Evolutionary conservation across 148 eudicot species (phyloP).

Genomic region (Heliamphora exappendiculata): DNA sequence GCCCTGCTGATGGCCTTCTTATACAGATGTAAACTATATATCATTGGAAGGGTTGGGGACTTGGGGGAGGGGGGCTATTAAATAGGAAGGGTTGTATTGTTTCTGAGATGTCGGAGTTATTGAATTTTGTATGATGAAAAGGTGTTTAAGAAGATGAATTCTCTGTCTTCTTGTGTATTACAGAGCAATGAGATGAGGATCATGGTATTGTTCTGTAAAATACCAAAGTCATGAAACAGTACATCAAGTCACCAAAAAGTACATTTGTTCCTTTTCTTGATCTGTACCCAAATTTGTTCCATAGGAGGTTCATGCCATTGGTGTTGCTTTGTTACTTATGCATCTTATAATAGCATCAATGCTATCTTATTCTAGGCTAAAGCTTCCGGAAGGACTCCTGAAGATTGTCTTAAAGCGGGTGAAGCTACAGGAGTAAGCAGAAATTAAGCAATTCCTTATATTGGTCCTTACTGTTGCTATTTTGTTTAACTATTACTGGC

Average conservation of each 20-base stretch:
- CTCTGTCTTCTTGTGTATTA: not conserved
- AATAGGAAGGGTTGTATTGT: no score
- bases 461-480: not conserved
- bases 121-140: no score
- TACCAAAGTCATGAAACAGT: not conserved
- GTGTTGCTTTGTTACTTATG: not conserved
- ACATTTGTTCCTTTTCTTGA: not conserved
- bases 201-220: not conserved
- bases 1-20: no score
- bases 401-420: conserved; percentile 45
- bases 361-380: conserved; percentile 51
- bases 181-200: not conserved
- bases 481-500: conserved; percentile 12
- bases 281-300: not conserved
- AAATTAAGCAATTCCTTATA: conserved; percentile 8
- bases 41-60: no score
- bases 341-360: conserved; percentile 5
- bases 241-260: not conserved
- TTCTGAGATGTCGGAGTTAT: no score
- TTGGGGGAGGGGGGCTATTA: no score
- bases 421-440: conserved; percentile 59
- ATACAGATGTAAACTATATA: no score
- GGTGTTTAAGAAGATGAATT: not conserved
- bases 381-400: conserved; percentile 74
- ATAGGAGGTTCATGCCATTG: not conserved